Conservation (phyloP, 768 basidiomycete genomes). For the Strobilomyces dryophilus region DNA sequence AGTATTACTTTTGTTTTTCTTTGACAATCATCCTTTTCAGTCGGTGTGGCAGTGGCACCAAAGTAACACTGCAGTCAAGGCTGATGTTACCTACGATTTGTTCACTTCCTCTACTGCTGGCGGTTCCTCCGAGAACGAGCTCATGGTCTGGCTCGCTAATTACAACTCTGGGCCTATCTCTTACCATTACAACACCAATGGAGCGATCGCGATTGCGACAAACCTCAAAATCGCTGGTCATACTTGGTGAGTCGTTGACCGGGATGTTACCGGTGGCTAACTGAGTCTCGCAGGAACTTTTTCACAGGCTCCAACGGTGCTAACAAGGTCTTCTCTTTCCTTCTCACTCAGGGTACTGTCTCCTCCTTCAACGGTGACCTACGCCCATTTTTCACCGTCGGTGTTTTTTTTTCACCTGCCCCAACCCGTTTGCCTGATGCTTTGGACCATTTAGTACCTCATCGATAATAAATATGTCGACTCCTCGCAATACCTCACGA, state of each 20-base stretch:
- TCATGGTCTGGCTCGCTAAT: slow-evolving; percentile 68
- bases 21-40: background rate
- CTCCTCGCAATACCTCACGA: slow-evolving; percentile 53
- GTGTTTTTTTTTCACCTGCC: background rate
- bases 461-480: slow-evolving; percentile 44
- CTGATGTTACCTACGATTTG: slow-evolving; percentile 58
- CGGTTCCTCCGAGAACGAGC: slow-evolving; percentile 42
- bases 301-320: background rate
- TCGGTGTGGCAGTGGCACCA: slow-evolving; percentile 53
- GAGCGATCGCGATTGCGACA: background rate
- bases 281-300: background rate
- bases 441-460: slow-evolving; percentile 40
- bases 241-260: background rate
- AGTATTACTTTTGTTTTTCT: background rate
- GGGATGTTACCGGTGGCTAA: background rate
- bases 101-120: slow-evolving; percentile 53
- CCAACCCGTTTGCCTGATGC: background rate
- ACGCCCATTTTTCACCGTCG: background rate
- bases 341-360: background rate
- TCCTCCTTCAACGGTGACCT: background rate
- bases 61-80: slow-evolving; percentile 41
- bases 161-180: background rate
- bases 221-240: background rate
- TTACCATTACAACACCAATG: background rate
- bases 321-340: background rate